phyloP scores from a whole-genome alignment of 2,329 filamentous ascomycete genomes.

The Aplosporella prunicola region DNA sequence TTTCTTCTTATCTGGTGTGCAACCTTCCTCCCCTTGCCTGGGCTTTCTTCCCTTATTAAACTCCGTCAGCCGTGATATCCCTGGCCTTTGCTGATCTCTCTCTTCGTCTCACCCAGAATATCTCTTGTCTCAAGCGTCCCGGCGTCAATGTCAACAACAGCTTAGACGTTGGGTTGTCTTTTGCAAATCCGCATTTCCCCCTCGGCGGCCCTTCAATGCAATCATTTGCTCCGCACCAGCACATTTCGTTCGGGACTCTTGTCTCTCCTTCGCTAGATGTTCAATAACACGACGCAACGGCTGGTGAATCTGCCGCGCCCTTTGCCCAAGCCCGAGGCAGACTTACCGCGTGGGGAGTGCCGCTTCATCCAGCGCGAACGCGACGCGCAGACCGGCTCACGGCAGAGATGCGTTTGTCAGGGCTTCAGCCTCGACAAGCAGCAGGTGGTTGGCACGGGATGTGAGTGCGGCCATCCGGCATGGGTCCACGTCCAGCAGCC shows the following conservation, averaged over 20 bases:
- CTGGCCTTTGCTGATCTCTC: slow-evolving; percentile 4
- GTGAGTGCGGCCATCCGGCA: slow-evolving; percentile 39
- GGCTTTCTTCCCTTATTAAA: no score
- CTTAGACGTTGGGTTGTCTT: no score
- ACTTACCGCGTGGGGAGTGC: slow-evolving; percentile 31
- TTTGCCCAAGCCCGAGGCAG: slow-evolving; percentile 16
- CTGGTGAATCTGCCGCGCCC: slow-evolving; percentile 9
- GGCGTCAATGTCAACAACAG: no score
- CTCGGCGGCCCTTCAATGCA: slow-evolving; percentile 8
- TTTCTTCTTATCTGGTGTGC: background rate
- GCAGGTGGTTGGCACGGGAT: slow-evolving; percentile 29
- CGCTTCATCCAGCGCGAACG: slow-evolving; percentile 24
- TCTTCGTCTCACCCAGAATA: slow-evolving; percentile 1
- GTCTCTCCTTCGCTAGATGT: slow-evolving; percentile 8
- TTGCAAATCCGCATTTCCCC: background rate
- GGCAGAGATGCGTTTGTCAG: slow-evolving; percentile 36
- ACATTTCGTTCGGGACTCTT: slow-evolving; percentile 1
- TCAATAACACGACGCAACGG: slow-evolving; percentile 9
- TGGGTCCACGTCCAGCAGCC: slow-evolving; percentile 35
- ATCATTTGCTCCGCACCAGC: background rate
- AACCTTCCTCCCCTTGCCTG: no score
- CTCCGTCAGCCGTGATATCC: no score
- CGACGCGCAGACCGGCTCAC: slow-evolving; percentile 16
- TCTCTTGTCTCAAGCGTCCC: no score
- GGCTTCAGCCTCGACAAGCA: slow-evolving; percentile 32